Base-by-base conservation (phyloP, 768 basidiomycete species). In the Russula virescens region DNA sequence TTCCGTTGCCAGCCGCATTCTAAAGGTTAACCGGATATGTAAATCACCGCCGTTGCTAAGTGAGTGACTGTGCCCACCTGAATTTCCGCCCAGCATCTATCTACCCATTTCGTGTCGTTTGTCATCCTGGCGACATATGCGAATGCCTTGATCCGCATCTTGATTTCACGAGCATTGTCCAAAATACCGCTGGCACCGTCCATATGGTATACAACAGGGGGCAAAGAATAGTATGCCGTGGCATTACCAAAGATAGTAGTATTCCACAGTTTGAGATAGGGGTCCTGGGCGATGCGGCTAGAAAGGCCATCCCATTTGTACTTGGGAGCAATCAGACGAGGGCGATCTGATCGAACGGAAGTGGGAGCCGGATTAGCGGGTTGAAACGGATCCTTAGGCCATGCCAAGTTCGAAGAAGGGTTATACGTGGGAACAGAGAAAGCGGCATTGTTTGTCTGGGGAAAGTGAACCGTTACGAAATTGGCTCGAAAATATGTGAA, bases 181-280 rank as follows among this genome's bases (percentile, higher is more conserved):
- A 99, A 80, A 38, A 98, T 93, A 70, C 97, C 97, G 66, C 89
- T 94, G 65, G 82, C 83, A 26, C 90, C 88, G 70, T 99, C 97
- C 70, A 83, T 73, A 66, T 76, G 73, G 73, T 98, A 97, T 23
- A 67, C 69, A 38, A 91, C 88, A 45, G 88, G 84, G n/a, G 80
- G 77, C 25, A 81, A 74, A 55, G 74, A 70, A 71, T 79, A 83
- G 70, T 88, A 94, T n/a, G 78, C 75, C 0, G 90, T 83, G 16
- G 94, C 97, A 75, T 98, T 98, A 55, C 73, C 78, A 66, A 98
- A 89, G 71, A 98, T 98, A 50, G 91, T 89, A 25, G 80, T 79
- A 73, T 99, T 97, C 96, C 96, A 98, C 62, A 75, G 79, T 61
- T 81, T 77, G 69, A 98, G 80, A 77, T 99, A 98, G 4, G 91